Evolutionary conservation across 495 filamentous ascomycete species (phyloP), one percentile per base, ranked within the genome.

Genomic region (Clohesyomyces aquaticus): DNA sequence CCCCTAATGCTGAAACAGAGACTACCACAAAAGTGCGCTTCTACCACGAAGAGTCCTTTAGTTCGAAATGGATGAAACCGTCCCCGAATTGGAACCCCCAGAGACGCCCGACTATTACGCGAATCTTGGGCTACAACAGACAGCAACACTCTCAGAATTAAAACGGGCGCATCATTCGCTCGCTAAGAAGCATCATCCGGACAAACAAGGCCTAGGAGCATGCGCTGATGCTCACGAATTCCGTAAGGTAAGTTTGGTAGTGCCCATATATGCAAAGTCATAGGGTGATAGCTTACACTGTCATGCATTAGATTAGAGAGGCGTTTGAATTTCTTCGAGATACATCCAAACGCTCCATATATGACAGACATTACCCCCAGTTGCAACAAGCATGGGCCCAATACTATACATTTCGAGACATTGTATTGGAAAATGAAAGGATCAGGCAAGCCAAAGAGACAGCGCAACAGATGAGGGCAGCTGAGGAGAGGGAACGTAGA

Each of bases 151-250:
- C 16, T 16, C 8, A 41, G 35, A 41, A 41, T 9, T 41, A 41
- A 41, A 41, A 41, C 35, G 35, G 35, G 35, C 35, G 8, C 35
- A 41, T 41, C 8, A 9, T 41, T 41, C 16, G 35, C 35, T 41
- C 9, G 35, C 35, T 41, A 41, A 41, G 16, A 41, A 41, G 35
- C 35, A 41, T 41, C 35, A 41, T 16, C 35, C 35, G 16, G 35
- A 41, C 35, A 41, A 41, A 41, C 35, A 41, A 41, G 35, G 35
- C 35, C 9, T 41, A 41, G 35, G 35, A 41, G 16, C 8, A 8
- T 41, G 35, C 35, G 35, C 35, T 41, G 35, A 41, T 41, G 35
- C 35, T 41, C 35, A 41, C 35, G 35, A 41, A 16, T 41, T 41
- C 35, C 35, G 35, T 9, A 41, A 16, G 16, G 35, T 41, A 16